phyloP scores from a whole-genome alignment of 2,329 filamentous ascomycete genomes.

The Trichoderma sp. region DNA sequence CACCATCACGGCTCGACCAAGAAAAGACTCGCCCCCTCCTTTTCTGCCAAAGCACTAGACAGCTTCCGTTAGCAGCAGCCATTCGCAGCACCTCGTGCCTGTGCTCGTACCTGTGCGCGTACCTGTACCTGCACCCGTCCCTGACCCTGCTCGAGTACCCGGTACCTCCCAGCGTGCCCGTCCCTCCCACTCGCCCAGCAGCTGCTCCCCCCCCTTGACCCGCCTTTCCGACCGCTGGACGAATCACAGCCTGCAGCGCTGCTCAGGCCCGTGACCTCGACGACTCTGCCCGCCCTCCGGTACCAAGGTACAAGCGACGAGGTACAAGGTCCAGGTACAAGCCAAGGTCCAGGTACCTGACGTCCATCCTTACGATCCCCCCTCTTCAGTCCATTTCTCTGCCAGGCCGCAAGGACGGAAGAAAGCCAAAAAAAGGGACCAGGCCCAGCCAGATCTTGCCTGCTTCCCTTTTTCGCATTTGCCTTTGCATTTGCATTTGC shows the following conservation, averaged over 20 bases:
- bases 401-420: conserved; percentile 5
- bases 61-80: not conserved
- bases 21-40: conserved; percentile 17
- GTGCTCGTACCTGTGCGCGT: not conserved
- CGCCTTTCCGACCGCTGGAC: conserved; percentile 18
- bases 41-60: not conserved
- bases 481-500: too few relatives aligned
- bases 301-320: conserved; percentile 15
- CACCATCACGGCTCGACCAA: not conserved
- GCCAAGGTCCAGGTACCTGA: too few relatives aligned
- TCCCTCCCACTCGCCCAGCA: conserved; percentile 1
- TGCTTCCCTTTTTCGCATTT: conserved; percentile 4
- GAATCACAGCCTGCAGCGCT: conserved; percentile 31
- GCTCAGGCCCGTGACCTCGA: conserved; percentile 36
- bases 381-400: not conserved
- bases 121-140: conserved; percentile 9
- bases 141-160: conserved; percentile 4
- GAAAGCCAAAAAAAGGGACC: conserved; percentile 27
- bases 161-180: conserved; percentile 11
- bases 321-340: too few relatives aligned
- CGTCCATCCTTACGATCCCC: not conserved
- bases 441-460: conserved; percentile 25
- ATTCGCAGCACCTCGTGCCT: not conserved
- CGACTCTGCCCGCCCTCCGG: conserved; percentile 31
- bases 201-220: conserved; percentile 5